phyloP scores from a whole-genome alignment of 805 yeast genomes.

The Kockiozyma suomiensis region DNA sequence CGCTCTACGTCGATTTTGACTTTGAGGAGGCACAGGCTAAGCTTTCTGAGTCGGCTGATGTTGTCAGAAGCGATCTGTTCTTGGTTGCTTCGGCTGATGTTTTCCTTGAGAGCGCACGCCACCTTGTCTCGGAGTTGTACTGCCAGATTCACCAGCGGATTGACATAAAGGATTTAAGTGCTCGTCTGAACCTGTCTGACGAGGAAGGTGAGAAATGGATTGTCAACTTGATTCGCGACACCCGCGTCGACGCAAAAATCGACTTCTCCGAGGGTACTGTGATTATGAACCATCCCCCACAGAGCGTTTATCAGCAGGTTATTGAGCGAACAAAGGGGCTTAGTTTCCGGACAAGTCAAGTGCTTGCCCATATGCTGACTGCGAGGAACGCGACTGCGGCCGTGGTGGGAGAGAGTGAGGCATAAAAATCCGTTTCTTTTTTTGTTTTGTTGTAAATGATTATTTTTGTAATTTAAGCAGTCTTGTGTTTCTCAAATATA shows the following conservation, averaged over 20 bases:
- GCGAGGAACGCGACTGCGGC: conserved; percentile 25
- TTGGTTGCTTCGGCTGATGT: conserved; percentile 47
- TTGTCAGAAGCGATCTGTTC: conserved; percentile 62
- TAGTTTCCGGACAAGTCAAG: conserved; percentile 61
- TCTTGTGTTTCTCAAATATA: background rate
- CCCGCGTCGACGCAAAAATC: conserved; percentile 57
- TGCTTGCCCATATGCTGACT: conserved; percentile 48
- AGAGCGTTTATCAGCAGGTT: conserved; percentile 66
- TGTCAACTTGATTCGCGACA: conserved; percentile 53
- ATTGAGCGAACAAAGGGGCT: conserved; percentile 69
- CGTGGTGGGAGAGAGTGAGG: conserved; percentile 12
- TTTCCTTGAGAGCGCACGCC: conserved; percentile 53
- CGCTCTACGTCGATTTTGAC: conserved; percentile 61
- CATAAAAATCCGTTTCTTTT: background rate
- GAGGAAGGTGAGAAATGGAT: conserved; percentile 58
- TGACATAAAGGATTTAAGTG: conserved; percentile 51
- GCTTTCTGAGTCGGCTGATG: conserved; percentile 51
- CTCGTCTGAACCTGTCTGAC: conserved; percentile 48
- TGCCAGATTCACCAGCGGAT: conserved; percentile 57
- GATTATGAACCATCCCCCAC: conserved; percentile 56
- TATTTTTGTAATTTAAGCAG: background rate
- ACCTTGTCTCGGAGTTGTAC: conserved; percentile 56
- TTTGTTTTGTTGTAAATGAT: background rate
- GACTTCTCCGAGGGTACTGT: conserved; percentile 56
- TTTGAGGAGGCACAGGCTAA: conserved; percentile 56